Percentiles rank a stretch among this genome's conserved stretches.
phyloP scores from a whole-genome alignment of 176 grass and related monocot genomes.

The Luzula sylvatica region DNA sequence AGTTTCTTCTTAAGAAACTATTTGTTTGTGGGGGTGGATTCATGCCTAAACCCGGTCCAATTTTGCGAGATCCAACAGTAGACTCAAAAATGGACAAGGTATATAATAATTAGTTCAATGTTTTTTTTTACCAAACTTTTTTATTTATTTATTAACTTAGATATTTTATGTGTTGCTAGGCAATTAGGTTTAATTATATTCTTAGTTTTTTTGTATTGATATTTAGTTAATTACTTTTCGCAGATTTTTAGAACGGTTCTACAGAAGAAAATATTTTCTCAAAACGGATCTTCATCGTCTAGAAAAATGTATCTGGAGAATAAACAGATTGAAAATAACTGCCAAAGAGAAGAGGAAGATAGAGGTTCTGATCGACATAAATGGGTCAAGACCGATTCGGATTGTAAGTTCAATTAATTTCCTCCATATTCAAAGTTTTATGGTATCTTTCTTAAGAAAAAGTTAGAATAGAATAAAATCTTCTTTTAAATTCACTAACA shows the following conservation, averaged over 20 bases:
- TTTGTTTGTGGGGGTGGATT: constrained; percentile 50
- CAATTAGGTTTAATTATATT: neutral
- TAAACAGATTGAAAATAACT: constrained; percentile 24
- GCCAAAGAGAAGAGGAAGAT: constrained; percentile 20
- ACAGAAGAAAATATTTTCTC: constrained; percentile 44
- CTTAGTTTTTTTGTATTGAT: constrained; percentile 4
- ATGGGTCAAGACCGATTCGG: constrained; percentile 91
- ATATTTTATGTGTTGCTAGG: too few species aligned
- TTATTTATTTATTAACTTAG: neutral
- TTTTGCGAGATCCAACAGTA: constrained; percentile 39
- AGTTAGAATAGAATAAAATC: neutral
- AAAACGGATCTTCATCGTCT: neutral
- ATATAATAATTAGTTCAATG: too few species aligned
- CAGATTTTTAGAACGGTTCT: constrained; percentile 50
- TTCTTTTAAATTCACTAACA: neutral
- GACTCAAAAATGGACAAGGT: constrained; percentile 90
- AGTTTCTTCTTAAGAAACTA: constrained; percentile 69
- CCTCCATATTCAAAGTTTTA: neutral
- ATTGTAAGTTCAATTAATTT: constrained; percentile 43
- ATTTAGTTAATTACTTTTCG: neutral
- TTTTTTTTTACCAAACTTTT: neutral
- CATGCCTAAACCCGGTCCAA: constrained; percentile 33
- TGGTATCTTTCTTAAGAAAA: neutral
- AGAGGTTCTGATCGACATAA: constrained; percentile 27
- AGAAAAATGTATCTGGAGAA: constrained; percentile 43